These are phyloP conservation scores for Corchorus olitorius DNA, from an alignment of 345 rosid genomes.

Conservation along the genomic window DNA sequence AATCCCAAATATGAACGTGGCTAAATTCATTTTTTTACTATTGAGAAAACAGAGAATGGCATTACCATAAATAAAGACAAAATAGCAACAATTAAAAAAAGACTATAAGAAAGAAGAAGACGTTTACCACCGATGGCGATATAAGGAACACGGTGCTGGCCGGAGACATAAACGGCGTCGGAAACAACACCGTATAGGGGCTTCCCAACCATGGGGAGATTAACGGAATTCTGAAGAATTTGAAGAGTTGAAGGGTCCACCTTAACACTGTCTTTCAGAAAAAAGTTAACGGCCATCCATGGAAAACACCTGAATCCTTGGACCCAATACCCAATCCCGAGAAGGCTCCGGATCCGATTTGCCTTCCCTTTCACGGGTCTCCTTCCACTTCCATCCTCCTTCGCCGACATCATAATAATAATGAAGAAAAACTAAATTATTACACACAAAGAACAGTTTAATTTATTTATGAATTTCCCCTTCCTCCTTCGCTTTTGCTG, in stretches of 20 bases:
- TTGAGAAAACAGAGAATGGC: neutral
- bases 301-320: slow-evolving; percentile 94
- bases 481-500: too few relatives aligned
- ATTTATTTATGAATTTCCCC: neutral
- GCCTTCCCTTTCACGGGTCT: slow-evolving; percentile 7
- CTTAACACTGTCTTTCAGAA: slow-evolving; percentile 73
- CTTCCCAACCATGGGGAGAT: slow-evolving; percentile 90
- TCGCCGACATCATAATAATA: slow-evolving; percentile 1
- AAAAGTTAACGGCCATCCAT: slow-evolving; percentile 81
- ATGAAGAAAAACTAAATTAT: neutral
- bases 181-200: slow-evolving; percentile 81
- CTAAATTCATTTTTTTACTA: neutral
- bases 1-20: neutral
- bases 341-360: slow-evolving; percentile 44
- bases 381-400: neutral
- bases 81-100: neutral
- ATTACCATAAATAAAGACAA: neutral
- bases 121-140: slow-evolving; percentile 83
- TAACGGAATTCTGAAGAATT: slow-evolving; percentile 78
- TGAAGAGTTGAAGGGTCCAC: slow-evolving; percentile 84
- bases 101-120: neutral
- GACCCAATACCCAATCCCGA: slow-evolving; percentile 77
- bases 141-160: slow-evolving; percentile 92
- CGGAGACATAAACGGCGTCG: slow-evolving; percentile 66
- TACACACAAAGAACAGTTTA: neutral